A percentile compares a stretch with the other conserved stretches of the same genome.
Evolutionary conservation across 1,139 yeast species (phyloP).

Genomic region (Kodamaea ohmeri): DNA sequence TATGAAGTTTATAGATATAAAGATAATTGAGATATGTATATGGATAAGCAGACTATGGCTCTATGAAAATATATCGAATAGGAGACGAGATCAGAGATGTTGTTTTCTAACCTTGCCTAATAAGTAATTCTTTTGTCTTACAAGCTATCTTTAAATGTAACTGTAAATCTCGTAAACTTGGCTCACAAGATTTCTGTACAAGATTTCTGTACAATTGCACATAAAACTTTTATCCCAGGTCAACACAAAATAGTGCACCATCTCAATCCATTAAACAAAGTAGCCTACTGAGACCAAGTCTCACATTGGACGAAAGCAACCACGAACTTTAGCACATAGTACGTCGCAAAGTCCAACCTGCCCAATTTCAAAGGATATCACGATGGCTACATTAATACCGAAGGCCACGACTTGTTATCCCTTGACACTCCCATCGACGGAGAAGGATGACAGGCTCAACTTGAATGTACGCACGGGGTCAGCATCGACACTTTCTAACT

Average conservation of each 20-base stretch:
- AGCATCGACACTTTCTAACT: constrained; percentile 54
- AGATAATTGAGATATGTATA: too few species aligned
- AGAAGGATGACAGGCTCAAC: constrained; percentile 45
- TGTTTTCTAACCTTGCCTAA: too few species aligned
- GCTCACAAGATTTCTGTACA: constrained; percentile 1
- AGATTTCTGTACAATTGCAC: not conserved
- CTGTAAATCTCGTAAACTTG: constrained; percentile 3
- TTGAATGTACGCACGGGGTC: constrained; percentile 67
- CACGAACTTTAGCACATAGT: not conserved
- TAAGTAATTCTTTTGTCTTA: not conserved
- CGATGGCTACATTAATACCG: constrained; percentile 47
- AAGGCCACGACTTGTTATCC: constrained; percentile 50
- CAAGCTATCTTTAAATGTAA: not conserved
- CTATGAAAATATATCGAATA: too few species aligned
- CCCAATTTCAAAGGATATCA: not conserved
- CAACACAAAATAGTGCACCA: constrained; percentile 1
- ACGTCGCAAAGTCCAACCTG: not conserved
- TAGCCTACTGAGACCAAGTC: not conserved
- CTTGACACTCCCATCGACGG: constrained; percentile 46
- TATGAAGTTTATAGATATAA: too few species aligned
- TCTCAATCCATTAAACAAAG: not conserved
- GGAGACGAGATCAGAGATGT: too few species aligned
- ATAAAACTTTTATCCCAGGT: constrained; percentile 3
- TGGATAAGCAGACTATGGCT: too few species aligned
- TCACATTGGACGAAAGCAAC: not conserved